Percentiles rank a stretch among this genome's conserved stretches.
These are phyloP conservation scores for Pseudozyma sp. DNA, from an alignment of 1,284 basidiomycete species.

Conservation along the genomic window DNA sequence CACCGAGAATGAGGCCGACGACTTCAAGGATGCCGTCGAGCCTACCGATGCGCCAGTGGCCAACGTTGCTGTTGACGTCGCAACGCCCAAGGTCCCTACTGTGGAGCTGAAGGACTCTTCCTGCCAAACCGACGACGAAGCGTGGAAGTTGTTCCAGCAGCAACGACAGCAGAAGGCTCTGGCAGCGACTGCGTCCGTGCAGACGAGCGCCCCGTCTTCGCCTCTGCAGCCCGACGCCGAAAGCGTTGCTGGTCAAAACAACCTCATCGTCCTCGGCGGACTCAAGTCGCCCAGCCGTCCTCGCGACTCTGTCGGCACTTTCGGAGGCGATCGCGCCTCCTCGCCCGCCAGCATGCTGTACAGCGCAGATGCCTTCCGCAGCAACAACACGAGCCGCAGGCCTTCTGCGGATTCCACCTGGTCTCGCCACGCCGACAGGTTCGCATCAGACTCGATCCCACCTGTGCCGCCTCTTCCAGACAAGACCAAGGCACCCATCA, in stretches of 20 bases:
- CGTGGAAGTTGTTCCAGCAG: slow-evolving; percentile 45
- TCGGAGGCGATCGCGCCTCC: slow-evolving; percentile 39
- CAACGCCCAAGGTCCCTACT: slow-evolving; percentile 10
- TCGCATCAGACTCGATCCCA: slow-evolving; percentile 28
- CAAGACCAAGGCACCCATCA: slow-evolving; percentile 57
- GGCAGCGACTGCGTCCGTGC: slow-evolving; percentile 5
- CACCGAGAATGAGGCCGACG: slow-evolving; percentile 47
- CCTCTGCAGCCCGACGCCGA: slow-evolving; percentile 32
- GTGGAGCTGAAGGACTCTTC: slow-evolving; percentile 51
- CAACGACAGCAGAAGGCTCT: slow-evolving; percentile 17
- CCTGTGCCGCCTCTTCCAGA: slow-evolving; percentile 51
- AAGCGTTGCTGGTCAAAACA: slow-evolving; percentile 32
- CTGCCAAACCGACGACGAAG: slow-evolving; percentile 57
- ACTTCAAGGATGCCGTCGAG: slow-evolving; percentile 46
- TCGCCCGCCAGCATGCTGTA: slow-evolving; percentile 50
- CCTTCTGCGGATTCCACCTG: slow-evolving; percentile 48
- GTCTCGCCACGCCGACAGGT: slow-evolving; percentile 36
- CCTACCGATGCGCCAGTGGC: slow-evolving; percentile 3
- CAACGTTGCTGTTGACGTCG: slow-evolving; percentile 15
- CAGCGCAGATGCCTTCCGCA: slow-evolving; percentile 47
- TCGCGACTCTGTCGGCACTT: slow-evolving; percentile 54
- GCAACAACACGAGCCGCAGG: slow-evolving; percentile 29
- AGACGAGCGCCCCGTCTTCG: slow-evolving; percentile 15
- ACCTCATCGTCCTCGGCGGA: slow-evolving; percentile 46
- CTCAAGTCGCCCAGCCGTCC: slow-evolving; percentile 25